A percentile compares a stretch with the other conserved stretches of the same genome.
Conservation (phyloP, 352 stramenopile species). For the Aphanomyces invadans region DNA sequence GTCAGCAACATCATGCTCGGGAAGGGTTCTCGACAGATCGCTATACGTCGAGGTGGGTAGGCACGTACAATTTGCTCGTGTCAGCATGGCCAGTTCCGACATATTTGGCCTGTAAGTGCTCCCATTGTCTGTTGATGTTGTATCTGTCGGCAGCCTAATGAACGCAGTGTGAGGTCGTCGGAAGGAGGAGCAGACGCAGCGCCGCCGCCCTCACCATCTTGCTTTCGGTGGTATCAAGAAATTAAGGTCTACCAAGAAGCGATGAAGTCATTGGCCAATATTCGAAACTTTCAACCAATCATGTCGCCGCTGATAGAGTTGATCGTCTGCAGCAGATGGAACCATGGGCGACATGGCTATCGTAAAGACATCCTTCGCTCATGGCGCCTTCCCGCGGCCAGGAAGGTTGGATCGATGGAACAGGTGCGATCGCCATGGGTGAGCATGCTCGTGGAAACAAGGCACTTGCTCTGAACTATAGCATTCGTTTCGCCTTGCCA, state of each 20-base stretch:
- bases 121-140: slow-evolving; percentile 91
- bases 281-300: background rate
- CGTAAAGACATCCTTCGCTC: no score
- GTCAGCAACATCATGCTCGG: background rate
- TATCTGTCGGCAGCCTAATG: slow-evolving; percentile 74
- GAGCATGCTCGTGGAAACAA: no score
- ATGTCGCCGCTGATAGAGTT: no score
- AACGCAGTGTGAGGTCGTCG: background rate
- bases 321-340: no score
- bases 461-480: no score
- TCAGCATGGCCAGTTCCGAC: slow-evolving; percentile 94
- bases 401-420: no score
- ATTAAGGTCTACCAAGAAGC: background rate
- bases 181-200: background rate
- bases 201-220: background rate
- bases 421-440: no score
- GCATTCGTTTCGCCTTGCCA: no score
- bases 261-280: background rate
- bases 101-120: slow-evolving; percentile 92
- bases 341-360: no score
- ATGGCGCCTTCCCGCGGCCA: no score
- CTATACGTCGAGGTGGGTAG: no score
- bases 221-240: background rate
- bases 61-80: slow-evolving; percentile 95
- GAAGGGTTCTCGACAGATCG: slow-evolving; percentile 18